Base-by-base conservation (phyloP, 495 filamentous ascomycete species). In the Podospora didyma region DNA sequence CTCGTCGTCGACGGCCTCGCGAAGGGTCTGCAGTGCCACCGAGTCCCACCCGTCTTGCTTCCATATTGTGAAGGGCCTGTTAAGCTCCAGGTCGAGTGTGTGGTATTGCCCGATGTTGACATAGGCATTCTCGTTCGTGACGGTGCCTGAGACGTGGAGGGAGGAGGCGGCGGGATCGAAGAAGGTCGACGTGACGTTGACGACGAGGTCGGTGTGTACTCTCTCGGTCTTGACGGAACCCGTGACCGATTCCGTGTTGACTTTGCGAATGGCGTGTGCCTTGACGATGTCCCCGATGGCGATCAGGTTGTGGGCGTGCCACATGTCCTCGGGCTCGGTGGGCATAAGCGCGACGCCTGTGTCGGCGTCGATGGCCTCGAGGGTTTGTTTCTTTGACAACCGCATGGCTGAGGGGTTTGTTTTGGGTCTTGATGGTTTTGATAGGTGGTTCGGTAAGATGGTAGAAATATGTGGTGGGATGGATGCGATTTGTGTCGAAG, bases 261-360 rank as follows among this genome's bases (percentile, higher is more conserved):
- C 85, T 42, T 89, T 89, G 61, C 94, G 90, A 54, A 94, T 75
- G 42, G 94, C 90, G 51, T 86, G 88, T 26, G 91, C 92, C 60
- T 85, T 86, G 54, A 98, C 79, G 47, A 89, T 74, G 62, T 98
- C 95, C 37, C 75, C 79, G 22, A 85, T 82, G 12, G 85, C 83
- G 69, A 98, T 93, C 37, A 98, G 81, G 74, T 98, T 98, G 79
- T 96, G 92, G 69, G 88, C 87, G 66, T 97, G 92, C 94, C 94
- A 98, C 92, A 98, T 96, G 70, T 98, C 94, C 75, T 97, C 94
- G 28, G 92, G 90, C 64, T 96, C 94, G 67, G 90, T 86, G 2
- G 94, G 92, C 48, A 89, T 81, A 48, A 98, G 78, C 24, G 87
- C 90, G 60, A 96, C 83, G 53, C 75, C 84, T 11, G 89, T 90